Evolutionary conservation across 768 basidiomycete genomes (phyloP).

Genomic region (Baorangia bicolor): DNA sequence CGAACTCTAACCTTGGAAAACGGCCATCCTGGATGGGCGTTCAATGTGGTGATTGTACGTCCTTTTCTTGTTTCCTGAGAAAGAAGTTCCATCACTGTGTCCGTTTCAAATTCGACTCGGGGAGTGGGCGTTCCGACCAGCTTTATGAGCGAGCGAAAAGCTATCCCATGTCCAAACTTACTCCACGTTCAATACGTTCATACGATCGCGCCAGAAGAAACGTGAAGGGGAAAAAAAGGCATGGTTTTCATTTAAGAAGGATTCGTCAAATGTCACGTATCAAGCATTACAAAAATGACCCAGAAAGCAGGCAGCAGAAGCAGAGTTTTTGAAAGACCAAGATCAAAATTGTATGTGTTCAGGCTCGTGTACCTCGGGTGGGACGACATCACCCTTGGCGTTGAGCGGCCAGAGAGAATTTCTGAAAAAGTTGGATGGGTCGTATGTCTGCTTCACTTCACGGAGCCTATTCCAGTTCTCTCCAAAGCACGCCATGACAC

Average conservation of each 20-base stretch:
- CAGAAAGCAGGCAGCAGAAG: no score
- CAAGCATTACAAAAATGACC: background rate
- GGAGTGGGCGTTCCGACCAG: no score
- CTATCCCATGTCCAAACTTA: no score
- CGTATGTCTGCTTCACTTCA: slow-evolving; percentile 72
- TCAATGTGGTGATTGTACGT: no score
- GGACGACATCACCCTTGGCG: slow-evolving; percentile 51
- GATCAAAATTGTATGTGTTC: slow-evolving; percentile 27
- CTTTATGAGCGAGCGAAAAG: no score
- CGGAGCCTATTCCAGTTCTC: slow-evolving; percentile 70
- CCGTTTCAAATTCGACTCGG: no score
- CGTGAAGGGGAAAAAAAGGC: background rate
- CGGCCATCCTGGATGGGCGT: no score
- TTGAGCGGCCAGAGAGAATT: slow-evolving; percentile 83
- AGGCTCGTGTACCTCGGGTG: slow-evolving; percentile 63
- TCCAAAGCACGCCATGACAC: slow-evolving; percentile 68
- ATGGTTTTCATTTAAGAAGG: background rate
- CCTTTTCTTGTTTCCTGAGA: no score
- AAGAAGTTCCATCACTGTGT: no score
- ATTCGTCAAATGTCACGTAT: background rate
- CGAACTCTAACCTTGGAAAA: no score
- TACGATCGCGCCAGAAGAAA: background rate
- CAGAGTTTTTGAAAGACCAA: no score
- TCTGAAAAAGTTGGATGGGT: slow-evolving; percentile 72
- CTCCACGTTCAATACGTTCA: no score